phyloP scores from a whole-genome alignment of 345 rosid genomes.

The Eucalyptus fibrosa region DNA sequence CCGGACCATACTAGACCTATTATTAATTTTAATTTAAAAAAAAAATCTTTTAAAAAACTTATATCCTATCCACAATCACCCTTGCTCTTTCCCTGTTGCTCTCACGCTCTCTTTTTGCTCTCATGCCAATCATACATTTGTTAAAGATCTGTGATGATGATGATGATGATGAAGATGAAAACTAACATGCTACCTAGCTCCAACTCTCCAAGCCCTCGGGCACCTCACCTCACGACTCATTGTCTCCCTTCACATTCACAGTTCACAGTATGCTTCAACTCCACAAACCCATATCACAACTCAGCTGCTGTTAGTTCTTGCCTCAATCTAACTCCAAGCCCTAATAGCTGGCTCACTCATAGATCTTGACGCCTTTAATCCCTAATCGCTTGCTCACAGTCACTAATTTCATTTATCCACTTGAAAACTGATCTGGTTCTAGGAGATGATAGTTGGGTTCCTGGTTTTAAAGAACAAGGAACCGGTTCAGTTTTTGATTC shows the following conservation, averaged over 20 bases:
- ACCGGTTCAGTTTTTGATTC: rapidly evolving
- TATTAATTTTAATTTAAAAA: too few species aligned
- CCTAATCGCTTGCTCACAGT: not conserved
- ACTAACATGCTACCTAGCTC: too few species aligned
- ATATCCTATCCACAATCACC: not conserved
- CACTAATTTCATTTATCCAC: not conserved
- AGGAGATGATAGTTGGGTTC: not conserved
- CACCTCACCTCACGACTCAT: too few species aligned
- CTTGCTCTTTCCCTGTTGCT: not conserved
- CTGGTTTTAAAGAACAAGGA: rapidly evolving
- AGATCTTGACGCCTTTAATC: not conserved
- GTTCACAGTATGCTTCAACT: too few species aligned
- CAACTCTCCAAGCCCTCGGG: too few species aligned
- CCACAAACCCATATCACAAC: too few species aligned
- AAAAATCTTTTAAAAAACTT: too few species aligned
- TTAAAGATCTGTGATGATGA: too few species aligned
- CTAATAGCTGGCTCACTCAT: not conserved
- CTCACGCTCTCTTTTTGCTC: not conserved
- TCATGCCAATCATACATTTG: not conserved
- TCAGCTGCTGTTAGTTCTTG: too few species aligned
- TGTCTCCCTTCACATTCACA: too few species aligned
- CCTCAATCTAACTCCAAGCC: not conserved
- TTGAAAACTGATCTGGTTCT: not conserved
- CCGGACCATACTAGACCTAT: not conserved
- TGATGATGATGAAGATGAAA: too few species aligned